phyloP scores from a whole-genome alignment of 257 asterid species.

The Jaltomata sinuosa region DNA sequence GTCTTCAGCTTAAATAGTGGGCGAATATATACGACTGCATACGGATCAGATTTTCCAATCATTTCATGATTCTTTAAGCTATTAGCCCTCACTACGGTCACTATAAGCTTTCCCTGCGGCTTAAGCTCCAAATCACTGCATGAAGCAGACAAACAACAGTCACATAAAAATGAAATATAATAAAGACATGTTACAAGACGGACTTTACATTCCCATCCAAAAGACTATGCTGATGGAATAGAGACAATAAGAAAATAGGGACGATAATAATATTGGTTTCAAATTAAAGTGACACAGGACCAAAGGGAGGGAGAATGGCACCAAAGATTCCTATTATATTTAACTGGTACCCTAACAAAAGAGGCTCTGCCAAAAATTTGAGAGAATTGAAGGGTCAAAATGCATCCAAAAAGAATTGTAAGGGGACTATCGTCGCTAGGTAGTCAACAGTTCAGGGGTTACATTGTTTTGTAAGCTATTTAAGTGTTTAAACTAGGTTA shows the following conservation, averaged over 20 bases:
- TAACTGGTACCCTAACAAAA: no score
- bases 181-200: not conserved
- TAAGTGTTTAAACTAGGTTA: not conserved
- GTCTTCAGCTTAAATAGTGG: conserved; percentile 89
- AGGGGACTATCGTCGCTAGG: no score
- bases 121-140: conserved; percentile 96
- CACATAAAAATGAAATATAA: not conserved
- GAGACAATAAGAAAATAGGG: not conserved
- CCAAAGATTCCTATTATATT: no score
- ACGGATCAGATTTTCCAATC: conserved; percentile 97
- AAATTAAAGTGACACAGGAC: not conserved
- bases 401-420: no score
- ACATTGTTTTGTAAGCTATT: not conserved
- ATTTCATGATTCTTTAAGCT: conserved; percentile 85
- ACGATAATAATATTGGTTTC: not conserved
- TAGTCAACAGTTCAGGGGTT: no score
- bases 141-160: not conserved
- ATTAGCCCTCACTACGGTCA: conserved; percentile 53
- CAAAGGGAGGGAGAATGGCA: not conserved
- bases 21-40: conserved; percentile 64
- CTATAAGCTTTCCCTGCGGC: conserved; percentile 81
- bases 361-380: no score
- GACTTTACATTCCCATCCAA: not conserved
- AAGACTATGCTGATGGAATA: not conserved
- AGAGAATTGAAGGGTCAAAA: no score